Percentiles rank a stretch among this genome's conserved stretches.
Conservation (phyloP, 2,329 filamentous ascomycete species). For the Phoma sp. region DNA sequence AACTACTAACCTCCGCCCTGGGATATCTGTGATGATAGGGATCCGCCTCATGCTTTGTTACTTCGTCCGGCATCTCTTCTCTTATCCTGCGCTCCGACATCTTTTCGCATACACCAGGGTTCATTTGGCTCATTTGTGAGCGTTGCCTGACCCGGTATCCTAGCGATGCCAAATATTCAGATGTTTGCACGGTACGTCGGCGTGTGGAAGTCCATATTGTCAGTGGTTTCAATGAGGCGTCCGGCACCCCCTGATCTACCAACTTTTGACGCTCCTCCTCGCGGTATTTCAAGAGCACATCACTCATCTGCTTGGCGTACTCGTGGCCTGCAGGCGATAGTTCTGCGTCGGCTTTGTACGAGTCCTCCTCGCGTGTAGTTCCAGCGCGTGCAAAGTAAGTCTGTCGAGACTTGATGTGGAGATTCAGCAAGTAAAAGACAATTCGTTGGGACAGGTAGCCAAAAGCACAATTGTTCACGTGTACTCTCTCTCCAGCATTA, state of each 20-base stretch:
- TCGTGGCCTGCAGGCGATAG: conserved; percentile 79
- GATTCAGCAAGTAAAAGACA: conserved; percentile 96
- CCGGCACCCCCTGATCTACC: conserved; percentile 70
- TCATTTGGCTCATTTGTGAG: conserved; percentile 96
- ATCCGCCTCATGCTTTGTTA: conserved; percentile 89
- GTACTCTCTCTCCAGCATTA: conserved; percentile 89
- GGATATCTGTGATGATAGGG: conserved; percentile 98
- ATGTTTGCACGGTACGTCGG: conserved; percentile 87
- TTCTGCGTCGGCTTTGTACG: conserved; percentile 87
- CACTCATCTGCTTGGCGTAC: conserved; percentile 73
- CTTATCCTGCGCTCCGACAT: conserved; percentile 85
- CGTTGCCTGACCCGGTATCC: conserved; percentile 89
- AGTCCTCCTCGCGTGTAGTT: conserved; percentile 84
- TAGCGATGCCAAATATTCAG: conserved; percentile 75
- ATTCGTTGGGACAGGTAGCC: conserved; percentile 96
- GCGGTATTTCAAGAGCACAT: conserved; percentile 80
- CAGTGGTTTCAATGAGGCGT: conserved; percentile 75
- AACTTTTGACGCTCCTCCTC: conserved; percentile 77
- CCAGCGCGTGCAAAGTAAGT: conserved; percentile 93
- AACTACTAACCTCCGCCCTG: conserved; percentile 75
- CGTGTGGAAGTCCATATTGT: conserved; percentile 96
- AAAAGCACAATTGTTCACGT: conserved; percentile 97
- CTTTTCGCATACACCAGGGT: conserved; percentile 94
- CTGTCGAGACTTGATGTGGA: conserved; percentile 93
- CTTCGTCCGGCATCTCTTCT: conserved; percentile 84